Percentiles rank a stretch among this genome's conserved stretches.
Evolutionary conservation across 371 early-diverging fungal genomes (phyloP).

Genomic region (Mortierella polycephala): DNA sequence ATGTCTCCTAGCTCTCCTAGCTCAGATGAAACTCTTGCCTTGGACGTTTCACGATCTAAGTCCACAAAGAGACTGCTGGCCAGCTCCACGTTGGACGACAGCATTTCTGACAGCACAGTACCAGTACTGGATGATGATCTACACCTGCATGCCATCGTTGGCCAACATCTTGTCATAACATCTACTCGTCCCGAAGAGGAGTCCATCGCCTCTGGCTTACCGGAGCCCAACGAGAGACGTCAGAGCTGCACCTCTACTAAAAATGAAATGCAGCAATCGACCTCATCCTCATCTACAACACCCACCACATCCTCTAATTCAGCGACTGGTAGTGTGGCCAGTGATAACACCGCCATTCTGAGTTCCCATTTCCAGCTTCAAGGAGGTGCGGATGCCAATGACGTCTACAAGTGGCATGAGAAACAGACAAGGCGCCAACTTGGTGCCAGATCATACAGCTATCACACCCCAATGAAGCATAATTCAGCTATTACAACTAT

Average conservation of each 20-base stretch:
- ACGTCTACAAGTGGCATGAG: slow-evolving; percentile 69
- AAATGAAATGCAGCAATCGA: not conserved
- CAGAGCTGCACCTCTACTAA: not conserved
- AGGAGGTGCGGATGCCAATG: slow-evolving; percentile 65
- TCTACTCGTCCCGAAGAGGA: slow-evolving; percentile 13
- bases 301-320: slow-evolving; percentile 6
- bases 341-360: slow-evolving; percentile 2
- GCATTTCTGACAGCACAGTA: not conserved
- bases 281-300: not conserved
- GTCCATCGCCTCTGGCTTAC: too few relatives aligned
- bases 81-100: slow-evolving; percentile 2
- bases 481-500: slow-evolving; percentile 28
- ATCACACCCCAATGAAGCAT: slow-evolving; percentile 24
- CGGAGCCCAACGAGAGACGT: not conserved
- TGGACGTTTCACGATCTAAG: slow-evolving; percentile 19
- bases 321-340: not conserved
- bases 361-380: slow-evolving; percentile 55
- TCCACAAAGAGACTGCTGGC: slow-evolving; percentile 29
- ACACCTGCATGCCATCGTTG: slow-evolving; percentile 36
- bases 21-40: not conserved
- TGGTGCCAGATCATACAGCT: slow-evolving; percentile 41
- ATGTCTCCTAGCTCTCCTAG: not conserved
- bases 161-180: slow-evolving; percentile 29
- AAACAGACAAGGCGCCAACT: slow-evolving; percentile 34
- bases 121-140: slow-evolving; percentile 17